A percentile compares a stretch with the other conserved stretches of the same genome.
phyloP scores from a whole-genome alignment of 2,329 filamentous ascomycete species.

The Dryadomyces quercivorus region DNA sequence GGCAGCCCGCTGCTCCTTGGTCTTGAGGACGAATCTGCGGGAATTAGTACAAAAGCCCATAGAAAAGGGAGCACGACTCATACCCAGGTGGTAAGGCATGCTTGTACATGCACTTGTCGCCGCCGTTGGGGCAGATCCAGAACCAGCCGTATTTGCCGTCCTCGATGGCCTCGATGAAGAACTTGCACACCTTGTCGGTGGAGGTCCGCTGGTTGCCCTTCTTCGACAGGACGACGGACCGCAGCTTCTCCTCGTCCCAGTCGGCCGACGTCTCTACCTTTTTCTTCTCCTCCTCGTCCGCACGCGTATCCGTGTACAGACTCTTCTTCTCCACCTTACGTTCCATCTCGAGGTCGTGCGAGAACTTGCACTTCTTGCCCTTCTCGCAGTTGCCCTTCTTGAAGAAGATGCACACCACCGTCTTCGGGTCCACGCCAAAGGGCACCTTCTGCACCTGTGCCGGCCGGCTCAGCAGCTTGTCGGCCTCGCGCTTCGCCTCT shows the following conservation, averaged over 20 bases:
- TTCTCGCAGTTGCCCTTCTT: slow-evolving; percentile 98
- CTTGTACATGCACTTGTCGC: slow-evolving; percentile 97
- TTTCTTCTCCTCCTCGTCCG: slow-evolving; percentile 63
- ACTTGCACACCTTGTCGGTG: slow-evolving; percentile 99
- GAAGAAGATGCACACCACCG: slow-evolving; percentile 89
- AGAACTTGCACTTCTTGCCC: slow-evolving; percentile 96
- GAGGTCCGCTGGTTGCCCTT: slow-evolving; percentile 93
- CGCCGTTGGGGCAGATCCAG: slow-evolving; percentile 93
- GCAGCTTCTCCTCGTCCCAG: slow-evolving; percentile 95
- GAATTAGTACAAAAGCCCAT: neutral
- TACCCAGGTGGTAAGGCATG: slow-evolving; percentile 91
- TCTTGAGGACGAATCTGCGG: slow-evolving; percentile 83
- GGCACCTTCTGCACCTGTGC: slow-evolving; percentile 96
- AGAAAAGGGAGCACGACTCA: slow-evolving; percentile 24
- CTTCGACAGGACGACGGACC: slow-evolving; percentile 83
- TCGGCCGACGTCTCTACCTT: slow-evolving; percentile 88
- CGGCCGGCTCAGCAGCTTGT: slow-evolving; percentile 76
- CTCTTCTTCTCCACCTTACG: slow-evolving; percentile 88
- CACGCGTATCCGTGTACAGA: slow-evolving; percentile 75
- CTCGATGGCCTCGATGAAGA: slow-evolving; percentile 92
- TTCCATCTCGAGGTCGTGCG: slow-evolving; percentile 79
- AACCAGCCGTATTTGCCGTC: slow-evolving; percentile 99
- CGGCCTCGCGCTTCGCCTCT: slow-evolving; percentile 66
- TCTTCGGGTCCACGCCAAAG: slow-evolving; percentile 97
- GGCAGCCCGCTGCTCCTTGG: slow-evolving; percentile 87